Evolutionary conservation across 192 early-diverging fungal genomes (phyloP).

Genomic region (Glomus cerebriforme): DNA sequence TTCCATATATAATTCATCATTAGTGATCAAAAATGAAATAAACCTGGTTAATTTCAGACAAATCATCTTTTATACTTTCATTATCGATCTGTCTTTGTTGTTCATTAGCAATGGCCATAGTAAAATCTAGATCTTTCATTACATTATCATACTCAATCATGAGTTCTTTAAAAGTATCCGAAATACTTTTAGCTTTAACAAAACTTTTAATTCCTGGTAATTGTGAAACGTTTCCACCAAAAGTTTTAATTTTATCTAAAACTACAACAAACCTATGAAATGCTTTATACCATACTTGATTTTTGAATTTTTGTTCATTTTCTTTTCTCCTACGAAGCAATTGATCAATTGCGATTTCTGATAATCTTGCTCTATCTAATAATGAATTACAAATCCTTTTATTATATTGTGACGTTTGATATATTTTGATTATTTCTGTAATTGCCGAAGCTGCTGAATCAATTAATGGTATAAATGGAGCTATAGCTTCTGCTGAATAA

Average conservation of each 20-base stretch:
- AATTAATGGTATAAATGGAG: conserved; percentile 23
- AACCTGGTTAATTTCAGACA: not conserved
- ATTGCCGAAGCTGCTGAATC: not conserved
- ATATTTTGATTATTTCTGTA: conserved; percentile 17
- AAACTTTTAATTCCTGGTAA: conserved; percentile 12
- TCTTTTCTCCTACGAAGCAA: conserved; percentile 13
- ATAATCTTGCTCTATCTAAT: conserved; percentile 2
- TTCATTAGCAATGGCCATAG: not conserved
- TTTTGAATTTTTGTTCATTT: conserved; percentile 3
- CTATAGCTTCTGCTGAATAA: not conserved
- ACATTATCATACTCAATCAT: conserved; percentile 1
- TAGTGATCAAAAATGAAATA: not conserved
- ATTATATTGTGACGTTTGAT: conserved; percentile 21
- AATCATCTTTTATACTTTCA: conserved; percentile 2
- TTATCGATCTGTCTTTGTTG: conserved; percentile 15
- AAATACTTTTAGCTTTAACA: not conserved
- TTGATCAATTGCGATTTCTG: not conserved
- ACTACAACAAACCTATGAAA: not conserved
- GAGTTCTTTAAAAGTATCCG: not conserved
- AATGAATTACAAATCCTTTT: conserved; percentile 31
- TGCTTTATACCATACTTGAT: not conserved
- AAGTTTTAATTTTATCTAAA: conserved; percentile 15
- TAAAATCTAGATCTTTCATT: conserved; percentile 12
- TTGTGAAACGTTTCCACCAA: conserved; percentile 4
- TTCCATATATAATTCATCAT: too few species aligned